Evolutionary conservation across 352 stramenopile genomes (phyloP), one percentile per base, ranked within the genome.

Genomic region (Pythium diclinum): DNA sequence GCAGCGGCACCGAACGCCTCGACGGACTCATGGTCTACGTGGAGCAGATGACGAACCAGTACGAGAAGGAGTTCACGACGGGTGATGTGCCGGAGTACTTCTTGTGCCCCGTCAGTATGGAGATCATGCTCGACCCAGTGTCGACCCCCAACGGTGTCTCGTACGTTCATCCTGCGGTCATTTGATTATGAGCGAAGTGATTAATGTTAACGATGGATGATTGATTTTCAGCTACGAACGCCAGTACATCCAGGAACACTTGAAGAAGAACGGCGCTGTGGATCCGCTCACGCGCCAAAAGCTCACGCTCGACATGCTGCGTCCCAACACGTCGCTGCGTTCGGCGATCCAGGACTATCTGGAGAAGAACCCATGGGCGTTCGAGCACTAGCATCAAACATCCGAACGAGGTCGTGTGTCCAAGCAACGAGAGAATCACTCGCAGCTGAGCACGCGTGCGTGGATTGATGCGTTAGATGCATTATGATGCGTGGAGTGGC

Each of bases 71-170:
- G 25, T 76, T 89, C 65, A 75, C 78, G 49, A 76, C 74, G 33
- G 69, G 79, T n/a, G 65, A 83, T 28, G 69, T 92, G 3, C 85
- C 85, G 19, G 83, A 94, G 61, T 91, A 91, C 48, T 91, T 91
- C 48, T 58, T 90, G 28, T 94, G 85, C 46, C 83, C 85, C 11
- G 85, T 94, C 53, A 91, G 80, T 65, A 91, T 94, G 83, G 85
- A 92, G 69, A 74, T 94, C 67, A 92, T 94, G 83, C 59, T 69
- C 1, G 83, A 94, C 56, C 83, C 85, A 1, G 79, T 94, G 40
- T 87, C 74, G 46, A 92, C 85, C 2, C 85, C 85, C 25, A 94
- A 91, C 46, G 85, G 83, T 57, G 70, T 94, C 42, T 91, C 83
- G 78, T 91, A 89, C 54, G 67, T 77, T 51, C 13, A 8, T 6